Base-by-base conservation (phyloP, 306 rosid species). In the Vicia sativa region DNA sequence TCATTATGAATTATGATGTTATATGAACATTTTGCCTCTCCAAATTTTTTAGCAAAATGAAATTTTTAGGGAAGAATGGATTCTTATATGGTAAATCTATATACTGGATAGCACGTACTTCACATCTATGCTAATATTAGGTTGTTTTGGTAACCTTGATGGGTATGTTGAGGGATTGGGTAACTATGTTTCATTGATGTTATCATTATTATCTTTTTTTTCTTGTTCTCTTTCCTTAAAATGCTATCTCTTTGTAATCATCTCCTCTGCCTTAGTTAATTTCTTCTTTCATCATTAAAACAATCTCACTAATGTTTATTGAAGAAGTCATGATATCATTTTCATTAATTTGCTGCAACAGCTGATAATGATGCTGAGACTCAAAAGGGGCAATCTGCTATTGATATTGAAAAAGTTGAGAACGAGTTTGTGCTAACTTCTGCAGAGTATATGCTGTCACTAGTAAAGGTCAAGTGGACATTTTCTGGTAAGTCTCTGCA, bases 381-480 rank as follows among this genome's bases (percentile, higher is more conserved):
- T 83, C 86, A 79, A 73, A 75, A 76, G 68, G 68, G 63, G 87
- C 76, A 79, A 57, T 78, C 79, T 6, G 72, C 81, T 48, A 68
- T 90, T 64, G 89, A 83, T 79, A 76, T 90, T 6, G 87, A 88
- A 83, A 83, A 83, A 73, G 88, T 93, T 53, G 96, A 93, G 82
- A 71, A 88, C 12, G 97, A 93, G 74, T 90, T 75, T 82, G 83
- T 88, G 68, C 89, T 93, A 62, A 81, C 97, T 29, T 90, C 90
- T 16, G 96, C 97, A 34, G 97, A 90, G 78, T 86, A 85, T 84
- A 77, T 78, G 78, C 96, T 93, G 63, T 86, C 95, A 1, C 57
- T 86, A 53, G 84, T 80, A 77, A 84, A 90, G 76, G 82, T 90
- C 58, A 88, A 82, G 69, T 83, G 89, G 88, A 72, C 83, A 70